phyloP scores from a whole-genome alignment of 2,329 filamentous ascomycete genomes.

The Fusarium begoniae region DNA sequence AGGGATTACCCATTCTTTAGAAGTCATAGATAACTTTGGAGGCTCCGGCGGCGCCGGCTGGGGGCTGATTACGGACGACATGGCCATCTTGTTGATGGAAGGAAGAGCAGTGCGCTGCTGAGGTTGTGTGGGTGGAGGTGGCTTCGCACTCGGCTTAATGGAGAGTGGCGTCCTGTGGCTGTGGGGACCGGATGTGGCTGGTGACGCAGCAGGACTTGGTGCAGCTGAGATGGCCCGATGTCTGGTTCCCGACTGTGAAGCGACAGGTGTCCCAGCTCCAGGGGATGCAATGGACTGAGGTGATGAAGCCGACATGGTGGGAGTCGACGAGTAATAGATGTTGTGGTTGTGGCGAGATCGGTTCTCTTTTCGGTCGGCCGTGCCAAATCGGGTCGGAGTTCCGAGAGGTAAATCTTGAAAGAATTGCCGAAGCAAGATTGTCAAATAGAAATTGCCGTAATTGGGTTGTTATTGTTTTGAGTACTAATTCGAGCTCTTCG shows the following conservation, averaged over 20 bases:
- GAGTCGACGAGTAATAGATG: constrained; percentile 13
- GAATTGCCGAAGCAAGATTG: constrained; percentile 7
- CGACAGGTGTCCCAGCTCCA: constrained; percentile 24
- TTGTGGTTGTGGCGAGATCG: constrained; percentile 29
- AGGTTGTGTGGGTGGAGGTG: constrained; percentile 44
- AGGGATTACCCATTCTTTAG: constrained; percentile 86
- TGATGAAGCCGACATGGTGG: constrained; percentile 40
- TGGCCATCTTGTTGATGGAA: constrained; percentile 56
- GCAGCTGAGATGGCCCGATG: constrained; percentile 40
- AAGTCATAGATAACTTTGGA: constrained; percentile 71
- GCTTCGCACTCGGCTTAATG: constrained; percentile 41
- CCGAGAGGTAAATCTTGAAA: constrained; percentile 31
- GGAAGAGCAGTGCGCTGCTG: constrained; percentile 48
- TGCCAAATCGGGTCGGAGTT: constrained; percentile 39
- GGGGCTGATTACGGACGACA: constrained; percentile 59
- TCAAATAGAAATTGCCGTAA: constrained; percentile 6
- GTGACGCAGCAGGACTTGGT: constrained; percentile 31
- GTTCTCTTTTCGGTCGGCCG: constrained; percentile 36
- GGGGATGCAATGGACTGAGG: constrained; percentile 32
- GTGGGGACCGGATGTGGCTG: constrained; percentile 36
- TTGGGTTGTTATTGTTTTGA: not conserved
- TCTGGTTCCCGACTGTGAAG: constrained; percentile 26
- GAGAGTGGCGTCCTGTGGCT: constrained; percentile 45
- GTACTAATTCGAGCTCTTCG: not conserved
- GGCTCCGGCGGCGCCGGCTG: constrained; percentile 50